Percentiles rank a stretch among this genome's conserved stretches.
phyloP scores from a whole-genome alignment of 176 grass and related monocot genomes.

The Aegilops speltoides region DNA sequence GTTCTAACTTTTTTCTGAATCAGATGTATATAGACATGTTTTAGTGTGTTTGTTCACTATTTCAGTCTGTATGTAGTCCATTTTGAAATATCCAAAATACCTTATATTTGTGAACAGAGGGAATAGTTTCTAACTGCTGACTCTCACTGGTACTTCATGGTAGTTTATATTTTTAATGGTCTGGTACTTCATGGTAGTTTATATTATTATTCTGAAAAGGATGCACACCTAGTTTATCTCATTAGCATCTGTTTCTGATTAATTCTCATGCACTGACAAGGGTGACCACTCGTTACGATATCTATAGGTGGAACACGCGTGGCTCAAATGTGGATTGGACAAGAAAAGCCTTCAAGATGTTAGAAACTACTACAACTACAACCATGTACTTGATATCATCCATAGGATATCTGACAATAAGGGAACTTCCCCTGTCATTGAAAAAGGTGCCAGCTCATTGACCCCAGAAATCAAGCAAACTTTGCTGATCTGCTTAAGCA shows the following conservation, averaged over 20 bases:
- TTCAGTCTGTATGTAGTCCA: too few relatives aligned
- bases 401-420: slow-evolving; percentile 22
- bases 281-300: background rate
- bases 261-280: slow-evolving; percentile 24
- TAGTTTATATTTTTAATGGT: background rate
- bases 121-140: background rate
- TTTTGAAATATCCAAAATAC: too few relatives aligned
- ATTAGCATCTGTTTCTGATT: background rate
- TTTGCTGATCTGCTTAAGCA: slow-evolving; percentile 50
- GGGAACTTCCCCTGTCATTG: slow-evolving; percentile 18
- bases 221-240: background rate
- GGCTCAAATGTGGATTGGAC: slow-evolving; percentile 51
- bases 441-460: slow-evolving; percentile 20
- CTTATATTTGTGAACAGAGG: too few relatives aligned
- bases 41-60: too few relatives aligned
- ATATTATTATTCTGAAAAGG: slow-evolving; percentile 7
- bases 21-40: too few relatives aligned
- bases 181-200: background rate
- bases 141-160: background rate
- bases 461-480: slow-evolving; percentile 37
- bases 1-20: too few relatives aligned
- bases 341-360: slow-evolving; percentile 42
- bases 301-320: slow-evolving; percentile 58
- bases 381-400: slow-evolving; percentile 41
- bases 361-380: slow-evolving; percentile 44